Conservation (phyloP, 306 rosid genomes). For the Prunus armeniaca region DNA sequence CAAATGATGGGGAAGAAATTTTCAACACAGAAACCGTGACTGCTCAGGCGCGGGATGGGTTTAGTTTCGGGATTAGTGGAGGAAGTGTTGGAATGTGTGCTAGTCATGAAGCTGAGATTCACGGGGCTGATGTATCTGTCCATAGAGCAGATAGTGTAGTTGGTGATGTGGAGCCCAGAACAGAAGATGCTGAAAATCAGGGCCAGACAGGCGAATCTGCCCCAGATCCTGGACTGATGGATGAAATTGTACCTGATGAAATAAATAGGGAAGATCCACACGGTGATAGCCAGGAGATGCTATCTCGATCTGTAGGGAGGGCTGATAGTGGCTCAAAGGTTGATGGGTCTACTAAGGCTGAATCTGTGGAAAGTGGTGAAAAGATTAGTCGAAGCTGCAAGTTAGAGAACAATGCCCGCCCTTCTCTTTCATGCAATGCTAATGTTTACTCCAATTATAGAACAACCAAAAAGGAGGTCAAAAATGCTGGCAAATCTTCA, state of each 20-base stretch:
- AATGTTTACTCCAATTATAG: constrained; percentile 53
- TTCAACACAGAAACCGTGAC: constrained; percentile 91
- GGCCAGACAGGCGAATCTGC: constrained; percentile 97
- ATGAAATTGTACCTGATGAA: constrained; percentile 86
- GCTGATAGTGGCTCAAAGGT: constrained; percentile 95
- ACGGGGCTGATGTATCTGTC: constrained; percentile 85
- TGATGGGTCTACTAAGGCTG: constrained; percentile 90
- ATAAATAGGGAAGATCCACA: constrained; percentile 80
- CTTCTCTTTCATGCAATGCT: constrained; percentile 78
- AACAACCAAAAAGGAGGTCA: constrained; percentile 55
- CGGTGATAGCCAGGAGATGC: constrained; percentile 96
- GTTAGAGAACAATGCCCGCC: constrained; percentile 55
- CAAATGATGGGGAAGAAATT: constrained; percentile 82
- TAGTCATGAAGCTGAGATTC: constrained; percentile 99
- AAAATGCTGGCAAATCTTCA: constrained; percentile 75
- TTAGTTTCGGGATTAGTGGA: constrained; percentile 93
- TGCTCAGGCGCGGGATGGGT: constrained; percentile 86
- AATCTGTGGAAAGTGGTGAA: constrained; percentile 96
- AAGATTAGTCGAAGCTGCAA: constrained; percentile 77
- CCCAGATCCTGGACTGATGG: constrained; percentile 91
- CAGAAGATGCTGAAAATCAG: constrained; percentile 91
- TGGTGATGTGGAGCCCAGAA: constrained; percentile 88
- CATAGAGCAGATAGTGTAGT: constrained; percentile 94
- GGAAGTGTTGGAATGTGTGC: constrained; percentile 99
- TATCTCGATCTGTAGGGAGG: constrained; percentile 85